Evolutionary conservation across 331 rosid species (phyloP), one percentile per base, ranked within the genome.

Genomic region (Prunus yedoensis): DNA sequence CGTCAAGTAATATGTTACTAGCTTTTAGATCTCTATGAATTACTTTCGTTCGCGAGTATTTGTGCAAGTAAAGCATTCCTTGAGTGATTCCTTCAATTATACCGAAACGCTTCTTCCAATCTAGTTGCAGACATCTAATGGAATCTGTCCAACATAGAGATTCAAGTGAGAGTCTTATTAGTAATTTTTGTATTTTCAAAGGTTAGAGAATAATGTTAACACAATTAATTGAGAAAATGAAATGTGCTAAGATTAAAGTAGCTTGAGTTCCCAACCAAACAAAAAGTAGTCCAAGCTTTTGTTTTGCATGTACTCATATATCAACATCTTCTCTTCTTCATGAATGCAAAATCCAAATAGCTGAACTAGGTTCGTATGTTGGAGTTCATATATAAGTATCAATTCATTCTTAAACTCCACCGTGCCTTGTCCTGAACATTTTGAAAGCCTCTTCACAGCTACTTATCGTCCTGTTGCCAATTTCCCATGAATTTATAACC

Each of bases 331-430:
- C 38, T 59, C 65, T 15, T 59, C 65, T 2, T 13, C 17, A 10
- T 68, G 60, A 49, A 68, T 27, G 59, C 73, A 68, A 17, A 68
- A 68, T 68, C 73, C 73, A 8, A 68, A 50, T 0, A 68, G 45
- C 27, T 16, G 27, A 27, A 50, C 73, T 50, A 68, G 73, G 46
- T 68, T 68, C 4, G 46, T 49, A 50, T 68, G 73, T 5, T 50
- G 60, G 17, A 68, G 73, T 50, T 68, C 25, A 49, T 27, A 50
- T 51, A 68, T 50, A 15, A 68, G 60, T 50, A 49, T 50, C 8
- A 49, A 17, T 47, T 68, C 60, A 27, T 68, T 68, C 60, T 50
- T 68, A 50, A 68, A 50, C 74, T 69, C 60, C 0, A 35, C 6
- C 4, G 25, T n/a, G 7, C 59, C 59, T 54, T 54, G 59, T n/a